Percentiles rank a stretch among this genome's conserved stretches.
Conservation (phyloP, 805 yeast genomes). For the Pichia gijzeniarum region DNA sequence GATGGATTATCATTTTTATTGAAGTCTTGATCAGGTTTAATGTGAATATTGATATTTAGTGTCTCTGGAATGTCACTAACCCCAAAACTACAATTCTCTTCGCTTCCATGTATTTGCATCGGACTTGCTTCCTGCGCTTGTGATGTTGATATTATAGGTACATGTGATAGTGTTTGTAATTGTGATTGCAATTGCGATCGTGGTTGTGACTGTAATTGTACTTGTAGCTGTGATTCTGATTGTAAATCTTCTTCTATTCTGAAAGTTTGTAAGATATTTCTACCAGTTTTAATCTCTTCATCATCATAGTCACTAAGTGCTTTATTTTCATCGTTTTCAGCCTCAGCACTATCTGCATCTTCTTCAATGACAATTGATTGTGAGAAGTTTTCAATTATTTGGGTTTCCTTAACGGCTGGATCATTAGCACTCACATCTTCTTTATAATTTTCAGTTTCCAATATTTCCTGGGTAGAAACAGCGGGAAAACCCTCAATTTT, state of each 20-base stretch:
- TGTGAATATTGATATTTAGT: neutral
- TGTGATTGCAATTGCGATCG: conserved; percentile 4
- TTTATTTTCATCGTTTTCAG: neutral
- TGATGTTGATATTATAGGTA: neutral
- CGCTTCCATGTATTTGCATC: neutral
- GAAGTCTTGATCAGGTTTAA: neutral
- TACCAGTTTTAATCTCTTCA: conserved; percentile 1
- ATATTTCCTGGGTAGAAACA: neutral
- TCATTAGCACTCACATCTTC: neutral
- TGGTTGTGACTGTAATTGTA: neutral
- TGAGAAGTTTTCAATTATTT: conserved; percentile 6
- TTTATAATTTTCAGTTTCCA: neutral
- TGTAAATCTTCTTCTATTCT: conserved; percentile 3
- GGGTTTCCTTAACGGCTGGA: conserved; percentile 1
- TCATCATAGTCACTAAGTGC: neutral
- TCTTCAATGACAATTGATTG: conserved; percentile 10
- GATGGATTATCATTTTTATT: neutral
- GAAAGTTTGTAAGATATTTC: conserved; percentile 6
- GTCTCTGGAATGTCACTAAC: neutral
- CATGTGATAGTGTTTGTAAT: neutral
- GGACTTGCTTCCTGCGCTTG: neutral
- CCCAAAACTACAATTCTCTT: conserved; percentile 2
- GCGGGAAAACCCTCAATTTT: no score
- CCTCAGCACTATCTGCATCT: neutral
- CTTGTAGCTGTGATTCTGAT: conserved; percentile 4